phyloP scores from a whole-genome alignment of 2,329 filamentous ascomycete species.

The Mariannaea sp. region DNA sequence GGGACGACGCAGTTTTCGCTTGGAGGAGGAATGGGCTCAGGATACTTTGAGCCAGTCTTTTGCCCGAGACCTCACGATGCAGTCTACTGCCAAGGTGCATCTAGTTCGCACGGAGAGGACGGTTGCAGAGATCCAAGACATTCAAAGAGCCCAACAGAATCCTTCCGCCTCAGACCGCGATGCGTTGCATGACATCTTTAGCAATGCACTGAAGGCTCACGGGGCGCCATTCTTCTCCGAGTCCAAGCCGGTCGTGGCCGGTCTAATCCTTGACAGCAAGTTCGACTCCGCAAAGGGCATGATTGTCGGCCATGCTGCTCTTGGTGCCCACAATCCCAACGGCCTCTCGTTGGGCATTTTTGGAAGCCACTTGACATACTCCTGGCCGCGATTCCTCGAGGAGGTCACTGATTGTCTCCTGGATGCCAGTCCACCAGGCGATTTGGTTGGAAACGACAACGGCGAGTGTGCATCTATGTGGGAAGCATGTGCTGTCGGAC shows the following conservation, averaged over 20 bases:
- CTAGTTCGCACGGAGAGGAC: conserved; percentile 69
- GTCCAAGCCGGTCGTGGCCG: conserved; percentile 67
- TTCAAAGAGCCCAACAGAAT: conserved; percentile 69
- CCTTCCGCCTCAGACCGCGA: conserved; percentile 58
- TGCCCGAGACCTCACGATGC: neutral
- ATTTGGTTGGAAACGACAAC: conserved; percentile 48
- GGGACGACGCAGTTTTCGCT: conserved; percentile 70
- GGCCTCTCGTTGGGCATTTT: conserved; percentile 71
- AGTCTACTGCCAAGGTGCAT: conserved; percentile 60
- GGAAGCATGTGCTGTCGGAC: conserved; percentile 56
- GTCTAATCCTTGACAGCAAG: conserved; percentile 70
- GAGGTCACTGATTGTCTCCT: conserved; percentile 61
- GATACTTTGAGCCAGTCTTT: conserved; percentile 61
- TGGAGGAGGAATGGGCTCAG: conserved; percentile 74
- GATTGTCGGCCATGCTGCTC: conserved; percentile 69
- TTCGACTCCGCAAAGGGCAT: conserved; percentile 64
- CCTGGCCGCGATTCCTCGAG: conserved; percentile 71
- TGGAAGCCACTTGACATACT: conserved; percentile 72
- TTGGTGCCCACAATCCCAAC: conserved; percentile 57
- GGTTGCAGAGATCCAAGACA: conserved; percentile 66
- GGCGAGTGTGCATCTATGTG: conserved; percentile 49
- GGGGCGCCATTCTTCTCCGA: conserved; percentile 40
- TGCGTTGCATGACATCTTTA: conserved; percentile 52
- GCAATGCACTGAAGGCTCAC: conserved; percentile 52
- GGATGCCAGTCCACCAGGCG: conserved; percentile 44